Base-by-base conservation (phyloP, 2,329 filamentous ascomycete genomes). In the Fusarium abutilonis region DNA sequence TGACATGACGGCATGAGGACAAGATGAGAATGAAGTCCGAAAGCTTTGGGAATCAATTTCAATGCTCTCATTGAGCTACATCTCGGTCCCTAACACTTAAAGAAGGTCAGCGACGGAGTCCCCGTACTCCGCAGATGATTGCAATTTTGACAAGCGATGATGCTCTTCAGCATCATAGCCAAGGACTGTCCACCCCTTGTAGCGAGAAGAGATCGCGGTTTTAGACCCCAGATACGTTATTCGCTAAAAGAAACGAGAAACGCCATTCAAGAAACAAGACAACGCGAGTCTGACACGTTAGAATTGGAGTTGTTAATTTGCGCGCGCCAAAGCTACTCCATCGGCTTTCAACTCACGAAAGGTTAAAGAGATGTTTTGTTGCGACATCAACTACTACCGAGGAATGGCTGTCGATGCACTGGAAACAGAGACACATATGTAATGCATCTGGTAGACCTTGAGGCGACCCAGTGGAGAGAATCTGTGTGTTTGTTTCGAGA, bases 401-500 rank as follows among this genome's bases (percentile, higher is more conserved):
- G 49, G 57, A 64, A 64, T 66, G 62, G 62, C 48, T 49, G 10
- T 55, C 57, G 47, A 45, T 51, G n/a, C 19, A 26, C 32, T 40
- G 40, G 43, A 40, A 15, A 28, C 29, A 45, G 43, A 57, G 39
- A 41, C 17, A 45, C 28, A 40, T 15, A 38, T 17, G 28, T 29
- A 40, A 54, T 45, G 34, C 41, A 38, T 42, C 38, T 31, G 29
- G 17, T 11, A 56, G 49, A 39, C 60, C 52, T 45, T 8, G 23
- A 63, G 11, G 62, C 57, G 53, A 45, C 57, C 62, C 11, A 32
- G 62, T 66, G 62, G 62, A 63, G 62, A 63, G 57, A 26, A 35
- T 35, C 34, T 41, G 35, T 9, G 39, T 47, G 40, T 53, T 36
- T 53, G 67, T 70, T 70, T 70, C 65, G 60, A 70, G 67, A 70